These are phyloP conservation scores for Hymenotorrendiella dingleyae DNA, from an alignment of 2,329 filamentous ascomycete species.

Conservation along the genomic window DNA sequence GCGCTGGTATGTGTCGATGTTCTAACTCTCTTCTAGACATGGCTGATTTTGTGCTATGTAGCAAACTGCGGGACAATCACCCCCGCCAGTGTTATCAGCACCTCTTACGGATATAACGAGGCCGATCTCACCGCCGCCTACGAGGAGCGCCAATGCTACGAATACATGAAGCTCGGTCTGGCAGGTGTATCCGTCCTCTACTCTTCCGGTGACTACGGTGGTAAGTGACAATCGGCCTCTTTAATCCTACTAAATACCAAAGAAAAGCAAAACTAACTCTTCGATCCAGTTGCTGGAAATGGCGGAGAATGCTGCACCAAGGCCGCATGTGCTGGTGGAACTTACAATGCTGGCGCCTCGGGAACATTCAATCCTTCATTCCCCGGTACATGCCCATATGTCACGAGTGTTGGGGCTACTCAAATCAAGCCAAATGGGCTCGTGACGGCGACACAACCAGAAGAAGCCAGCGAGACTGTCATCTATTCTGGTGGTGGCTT, in stretches of 20 bases:
- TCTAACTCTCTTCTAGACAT: slow-evolving; percentile 23
- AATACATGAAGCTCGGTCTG: slow-evolving; percentile 58
- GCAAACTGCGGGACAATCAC: no score
- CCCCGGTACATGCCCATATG: slow-evolving; percentile 60
- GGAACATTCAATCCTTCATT: slow-evolving; percentile 58
- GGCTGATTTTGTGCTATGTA: slow-evolving; percentile 1
- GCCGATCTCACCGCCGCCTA: slow-evolving; percentile 56
- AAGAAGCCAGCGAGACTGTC: slow-evolving; percentile 32
- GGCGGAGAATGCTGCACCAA: no score
- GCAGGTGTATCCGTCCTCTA: slow-evolving; percentile 59
- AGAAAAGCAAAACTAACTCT: no score
- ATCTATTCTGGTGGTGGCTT: slow-evolving; percentile 42
- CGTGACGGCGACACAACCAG: slow-evolving; percentile 34
- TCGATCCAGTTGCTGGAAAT: no score
- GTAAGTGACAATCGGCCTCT: slow-evolving; percentile 17
- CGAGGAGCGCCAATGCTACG: slow-evolving; percentile 53
- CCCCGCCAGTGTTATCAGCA: slow-evolving; percentile 50
- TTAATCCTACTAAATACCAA: no score
- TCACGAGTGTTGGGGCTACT: slow-evolving; percentile 62
- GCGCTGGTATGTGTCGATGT: slow-evolving; percentile 23
- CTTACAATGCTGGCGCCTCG: no score
- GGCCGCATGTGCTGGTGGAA: no score
- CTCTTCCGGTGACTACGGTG: slow-evolving; percentile 51
- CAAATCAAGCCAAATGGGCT: slow-evolving; percentile 33
- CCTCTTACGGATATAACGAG: slow-evolving; percentile 58